Evolutionary conservation across 192 early-diverging fungal genomes (phyloP), one percentile per base, ranked within the genome.

Genomic region (Podila verticillata): DNA sequence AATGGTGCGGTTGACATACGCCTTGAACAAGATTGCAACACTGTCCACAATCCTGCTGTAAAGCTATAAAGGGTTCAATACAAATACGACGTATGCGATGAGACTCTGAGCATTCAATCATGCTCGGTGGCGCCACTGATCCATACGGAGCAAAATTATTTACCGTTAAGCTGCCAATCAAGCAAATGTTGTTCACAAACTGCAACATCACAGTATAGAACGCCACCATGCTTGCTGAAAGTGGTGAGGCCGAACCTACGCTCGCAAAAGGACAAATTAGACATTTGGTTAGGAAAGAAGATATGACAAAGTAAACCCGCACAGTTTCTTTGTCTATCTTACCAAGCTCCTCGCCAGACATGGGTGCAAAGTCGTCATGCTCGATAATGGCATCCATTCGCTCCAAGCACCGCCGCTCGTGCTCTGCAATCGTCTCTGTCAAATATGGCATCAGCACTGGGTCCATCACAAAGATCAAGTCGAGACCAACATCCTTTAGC

Each of bases 401-500:
- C 48, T 90, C 87, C 36, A 89, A 72, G 61, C 88, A 90, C 7
- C 88, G 81, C 5, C 83, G 73, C 59, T 95, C 87, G 77, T 95
- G 94, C 32, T 85, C 86, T 26, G 90, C 82, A 51, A 97, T 91
- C 9, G 91, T 89, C 51, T 84, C 81, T 31, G 89, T 88, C 34
- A 96, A 62, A 62, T 96, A 95, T 0, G 91, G 87, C 66, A 93
- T 84, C 66, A 98, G 90, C 51, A 95, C 78, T 35, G 93, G 86
- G 44, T 95, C 94, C 60, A 98, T 79, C 63, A 96, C 87, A 65
- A 96, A 95, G 34, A 88, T 89, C 35, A 97, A 72, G 75, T 98
- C 95, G 19, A 98, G 79, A 7, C 97, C 97, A 26, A 93, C 91
- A 26, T 96, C 92, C 24, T 90, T 85, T 39, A 98, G 87, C 93